A percentile compares a stretch with the other conserved stretches of the same genome.
These are phyloP conservation scores for Botrytis pseudocinerea DNA, from an alignment of 2,329 filamentous ascomycete genomes.

Conservation along the genomic window DNA sequence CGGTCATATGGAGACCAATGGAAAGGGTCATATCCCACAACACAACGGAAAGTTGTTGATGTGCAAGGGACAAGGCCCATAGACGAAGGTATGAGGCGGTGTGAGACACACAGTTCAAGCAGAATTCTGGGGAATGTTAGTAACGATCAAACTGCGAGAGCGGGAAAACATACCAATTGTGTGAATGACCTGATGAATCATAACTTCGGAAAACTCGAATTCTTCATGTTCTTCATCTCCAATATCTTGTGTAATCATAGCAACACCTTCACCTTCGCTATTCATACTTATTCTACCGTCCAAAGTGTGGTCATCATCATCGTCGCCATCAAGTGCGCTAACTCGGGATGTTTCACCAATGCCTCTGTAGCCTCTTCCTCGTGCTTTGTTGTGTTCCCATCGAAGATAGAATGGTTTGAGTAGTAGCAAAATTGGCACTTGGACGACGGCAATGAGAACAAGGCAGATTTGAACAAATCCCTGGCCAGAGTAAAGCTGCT, in stretches of 20 bases:
- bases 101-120: conserved; percentile 97
- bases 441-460: conserved; percentile 76
- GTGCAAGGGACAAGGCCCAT: conserved; percentile 94
- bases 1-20: conserved; percentile 67
- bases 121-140: conserved; percentile 72
- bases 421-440: conserved; percentile 89
- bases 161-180: conserved; percentile 76
- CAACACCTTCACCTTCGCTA: conserved; percentile 78
- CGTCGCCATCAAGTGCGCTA: conserved; percentile 87
- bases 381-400: conserved; percentile 87
- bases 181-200: conserved; percentile 99
- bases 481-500: conserved; percentile 78
- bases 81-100: conserved; percentile 98
- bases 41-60: conserved; percentile 95
- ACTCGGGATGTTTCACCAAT: conserved; percentile 87
- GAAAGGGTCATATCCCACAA: conserved; percentile 95
- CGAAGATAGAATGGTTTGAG: conserved; percentile 95
- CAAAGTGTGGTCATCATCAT: conserved; percentile 68
- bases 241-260: conserved; percentile 86
- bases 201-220: conserved; percentile 94
- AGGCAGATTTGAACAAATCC: conserved; percentile 72
- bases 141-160: conserved; percentile 2
- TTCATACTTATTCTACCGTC: conserved; percentile 67
- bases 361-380: conserved; percentile 86
- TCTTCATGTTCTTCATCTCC: conserved; percentile 88